Evolutionary conservation across 2,329 filamentous ascomycete species (phyloP), one percentile per base, ranked within the genome.

Genomic region (Alternaria infectoria): DNA sequence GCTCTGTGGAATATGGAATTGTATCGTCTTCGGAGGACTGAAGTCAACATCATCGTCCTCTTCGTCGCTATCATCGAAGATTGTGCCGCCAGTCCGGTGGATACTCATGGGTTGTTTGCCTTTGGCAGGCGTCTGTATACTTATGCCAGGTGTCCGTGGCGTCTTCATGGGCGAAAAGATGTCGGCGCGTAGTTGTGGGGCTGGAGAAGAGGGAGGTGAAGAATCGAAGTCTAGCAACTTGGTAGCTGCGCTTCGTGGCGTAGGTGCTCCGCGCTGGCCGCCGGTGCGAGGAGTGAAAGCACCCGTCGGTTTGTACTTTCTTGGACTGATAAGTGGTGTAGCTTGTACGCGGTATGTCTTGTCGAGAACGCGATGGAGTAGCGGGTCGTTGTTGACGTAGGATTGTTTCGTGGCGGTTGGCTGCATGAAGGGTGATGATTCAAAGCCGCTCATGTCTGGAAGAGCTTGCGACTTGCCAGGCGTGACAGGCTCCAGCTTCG

Each of bases 341-440:
- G 95, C 93, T 80, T 96, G 93, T 23, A 99, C 86, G 30, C 95
- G 92, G 83, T 97, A 99, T 61, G 92, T 97, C 81, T 96, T 97
- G 83, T 98, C 94, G 6, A 97, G 88, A n/a, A 98, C 86, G 62
- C 91, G 92, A 79, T 98, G 95, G 44, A 99, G 86, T 9, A 98
- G 85, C 3, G 92, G 92, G 75, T 97, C 93, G 64, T 89, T 87
- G 72, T 81, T 83, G 78, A 60, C 28, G 25, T 66, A 57, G 1
- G 66, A 52, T 50, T 67, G 73, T 81, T 75, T 76, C 9, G 70
- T 64, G 3, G 76, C 72, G 1, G 74, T 78, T 19, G 78, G 77
- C 79, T 72, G 83, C 79, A 74, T 84, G 81, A 81, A 88, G 69
- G 75, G 89, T 78, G 82, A 89, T 79, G 83, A 84, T 13, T 80